These are phyloP conservation scores for Septoria petroselini DNA, from an alignment of 2,329 filamentous ascomycete species.

Conservation along the genomic window DNA sequence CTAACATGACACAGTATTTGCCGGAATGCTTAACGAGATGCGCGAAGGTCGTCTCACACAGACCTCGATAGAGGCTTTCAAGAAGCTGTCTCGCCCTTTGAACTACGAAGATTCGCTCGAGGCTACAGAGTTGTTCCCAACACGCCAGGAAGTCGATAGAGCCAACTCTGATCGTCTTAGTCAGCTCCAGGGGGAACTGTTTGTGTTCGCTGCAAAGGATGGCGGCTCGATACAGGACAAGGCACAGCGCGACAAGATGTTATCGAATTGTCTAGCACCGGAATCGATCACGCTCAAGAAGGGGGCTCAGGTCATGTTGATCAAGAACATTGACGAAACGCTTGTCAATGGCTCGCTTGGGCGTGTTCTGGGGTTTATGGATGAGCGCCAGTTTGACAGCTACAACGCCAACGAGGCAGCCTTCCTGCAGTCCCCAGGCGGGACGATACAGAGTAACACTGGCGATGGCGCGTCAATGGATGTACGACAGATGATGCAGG, in stretches of 20 bases:
- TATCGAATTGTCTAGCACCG: slow-evolving; percentile 92
- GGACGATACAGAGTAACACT: slow-evolving; percentile 34
- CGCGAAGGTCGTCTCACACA: slow-evolving; percentile 76
- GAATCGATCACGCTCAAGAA: slow-evolving; percentile 77
- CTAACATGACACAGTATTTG: slow-evolving; percentile 62
- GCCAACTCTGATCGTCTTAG: slow-evolving; percentile 75
- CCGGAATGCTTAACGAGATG: slow-evolving; percentile 97
- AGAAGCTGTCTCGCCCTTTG: slow-evolving; percentile 66
- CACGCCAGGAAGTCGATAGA: slow-evolving; percentile 79
- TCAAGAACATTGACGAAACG: slow-evolving; percentile 94
- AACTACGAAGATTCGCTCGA: slow-evolving; percentile 70
- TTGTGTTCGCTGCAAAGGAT: slow-evolving; percentile 72
- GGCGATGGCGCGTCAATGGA: slow-evolving; percentile 27
- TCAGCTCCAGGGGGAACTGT: slow-evolving; percentile 64
- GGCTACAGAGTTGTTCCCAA: slow-evolving; percentile 91
- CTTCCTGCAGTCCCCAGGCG: slow-evolving; percentile 26
- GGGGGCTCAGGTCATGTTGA: slow-evolving; percentile 97
- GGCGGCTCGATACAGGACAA: slow-evolving; percentile 65
- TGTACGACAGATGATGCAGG: slow-evolving; percentile 54
- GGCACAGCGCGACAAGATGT: slow-evolving; percentile 67
- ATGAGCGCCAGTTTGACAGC: slow-evolving; percentile 50
- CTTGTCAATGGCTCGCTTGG: slow-evolving; percentile 94
- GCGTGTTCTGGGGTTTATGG: slow-evolving; percentile 78
- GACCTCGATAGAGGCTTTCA: slow-evolving; percentile 75
- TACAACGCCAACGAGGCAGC: slow-evolving; percentile 33